These are phyloP conservation scores for Coemansia sp. DNA, from an alignment of 192 early-diverging fungal species.

Conservation along the genomic window DNA sequence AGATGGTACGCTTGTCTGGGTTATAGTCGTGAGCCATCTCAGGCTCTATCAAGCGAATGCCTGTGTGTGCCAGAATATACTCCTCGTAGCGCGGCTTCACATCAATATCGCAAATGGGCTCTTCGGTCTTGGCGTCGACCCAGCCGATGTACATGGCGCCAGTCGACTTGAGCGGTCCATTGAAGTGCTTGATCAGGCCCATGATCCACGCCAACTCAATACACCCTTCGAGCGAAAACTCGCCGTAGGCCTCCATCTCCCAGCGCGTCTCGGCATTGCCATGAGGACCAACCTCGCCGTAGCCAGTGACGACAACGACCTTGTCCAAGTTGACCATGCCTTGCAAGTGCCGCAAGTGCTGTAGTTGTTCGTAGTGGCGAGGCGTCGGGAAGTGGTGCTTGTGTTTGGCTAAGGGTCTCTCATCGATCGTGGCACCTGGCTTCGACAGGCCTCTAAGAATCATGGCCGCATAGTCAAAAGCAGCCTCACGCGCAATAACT, in stretches of 20 bases:
- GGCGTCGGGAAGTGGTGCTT: conserved; percentile 84
- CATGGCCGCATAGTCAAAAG: background rate
- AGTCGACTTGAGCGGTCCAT: conserved; percentile 35
- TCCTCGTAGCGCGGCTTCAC: conserved; percentile 89
- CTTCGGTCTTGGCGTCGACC: conserved; percentile 81
- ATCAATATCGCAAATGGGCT: conserved; percentile 83
- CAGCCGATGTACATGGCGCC: conserved; percentile 63
- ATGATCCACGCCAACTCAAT: conserved; percentile 98
- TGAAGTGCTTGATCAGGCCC: conserved; percentile 89
- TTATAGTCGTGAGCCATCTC: conserved; percentile 83
- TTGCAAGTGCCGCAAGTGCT: conserved; percentile 63
- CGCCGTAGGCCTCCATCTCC: conserved; percentile 91
- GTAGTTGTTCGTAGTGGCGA: conserved; percentile 65
- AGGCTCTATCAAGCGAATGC: conserved; percentile 70
- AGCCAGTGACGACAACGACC: conserved; percentile 88
- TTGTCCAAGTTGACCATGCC: conserved; percentile 90
- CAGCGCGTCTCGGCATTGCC: conserved; percentile 91
- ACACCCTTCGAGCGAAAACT: conserved; percentile 58
- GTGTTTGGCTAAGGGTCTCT: conserved; percentile 62
- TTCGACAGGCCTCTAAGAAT: too few relatives aligned
- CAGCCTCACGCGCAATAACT: too few relatives aligned
- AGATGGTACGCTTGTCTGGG: conserved; percentile 76
- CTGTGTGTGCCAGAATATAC: conserved; percentile 81
- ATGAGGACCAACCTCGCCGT: conserved; percentile 91
- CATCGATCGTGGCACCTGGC: too few relatives aligned